Evolutionary conservation across 768 basidiomycete genomes (phyloP).

Genomic region (Russula sp.): DNA sequence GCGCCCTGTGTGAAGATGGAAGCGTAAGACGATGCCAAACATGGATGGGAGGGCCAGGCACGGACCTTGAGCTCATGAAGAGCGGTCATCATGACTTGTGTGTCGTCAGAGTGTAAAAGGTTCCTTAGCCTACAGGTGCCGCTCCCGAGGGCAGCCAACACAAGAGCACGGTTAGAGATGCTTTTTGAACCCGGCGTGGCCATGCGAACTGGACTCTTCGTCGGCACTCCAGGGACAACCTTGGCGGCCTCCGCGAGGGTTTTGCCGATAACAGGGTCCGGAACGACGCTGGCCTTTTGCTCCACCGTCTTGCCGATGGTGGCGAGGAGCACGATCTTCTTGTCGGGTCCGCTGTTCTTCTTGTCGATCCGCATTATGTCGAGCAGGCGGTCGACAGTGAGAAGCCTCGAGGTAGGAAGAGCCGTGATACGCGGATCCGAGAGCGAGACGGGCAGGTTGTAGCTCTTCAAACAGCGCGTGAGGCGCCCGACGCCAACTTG

Average conservation of each 20-base stretch:
- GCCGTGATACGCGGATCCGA: constrained; percentile 69
- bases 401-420: constrained; percentile 59
- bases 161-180: constrained; percentile 89
- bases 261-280: constrained; percentile 73
- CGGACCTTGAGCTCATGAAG: constrained; percentile 77
- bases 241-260: constrained; percentile 75
- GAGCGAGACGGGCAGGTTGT: constrained; percentile 82
- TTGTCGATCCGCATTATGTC: constrained; percentile 91
- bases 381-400: constrained; percentile 75
- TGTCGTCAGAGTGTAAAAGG: constrained; percentile 93
- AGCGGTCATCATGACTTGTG: constrained; percentile 98
- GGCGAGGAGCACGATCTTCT: constrained; percentile 90
- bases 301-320: constrained; percentile 90
- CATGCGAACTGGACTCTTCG: constrained; percentile 49
- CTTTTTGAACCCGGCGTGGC: constrained; percentile 95
- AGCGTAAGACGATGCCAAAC: background rate
- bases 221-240: constrained; percentile 63
- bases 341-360: constrained; percentile 88
- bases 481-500: constrained; percentile 93
- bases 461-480: constrained; percentile 78
- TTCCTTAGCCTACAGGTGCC: constrained; percentile 88
- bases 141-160: constrained; percentile 84
- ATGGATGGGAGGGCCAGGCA: constrained; percentile 2
- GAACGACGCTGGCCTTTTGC: constrained; percentile 80
- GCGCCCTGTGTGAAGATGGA: constrained; percentile 56